Base-by-base conservation (phyloP, 1,284 basidiomycete genomes). In the Chondrostereum purpureum region DNA sequence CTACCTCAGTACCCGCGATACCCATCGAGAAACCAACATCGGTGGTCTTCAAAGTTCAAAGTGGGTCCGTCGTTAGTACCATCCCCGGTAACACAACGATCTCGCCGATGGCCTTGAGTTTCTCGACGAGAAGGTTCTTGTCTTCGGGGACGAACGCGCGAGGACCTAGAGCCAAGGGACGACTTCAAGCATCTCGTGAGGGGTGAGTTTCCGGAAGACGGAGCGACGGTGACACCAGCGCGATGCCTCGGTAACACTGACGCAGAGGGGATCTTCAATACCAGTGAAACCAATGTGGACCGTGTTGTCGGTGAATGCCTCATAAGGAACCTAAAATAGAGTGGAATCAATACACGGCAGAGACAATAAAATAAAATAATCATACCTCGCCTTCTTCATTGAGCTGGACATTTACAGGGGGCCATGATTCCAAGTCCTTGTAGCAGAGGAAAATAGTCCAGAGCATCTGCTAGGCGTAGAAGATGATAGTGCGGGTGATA, bases 21-120 rank as follows among this genome's bases (percentile, higher is more conserved):
- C 96, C 96, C 96, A 99, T 99, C 12, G 91, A 92, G 68, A 95
- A 96, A 35, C 92, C 92, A 37, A 96, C 91, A 54, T 95, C 75
- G 22, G 92, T 91, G 2, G 90, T 88, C 73, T 96, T 98, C 56
- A 98, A n/a, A n/a, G n/a, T n/a, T n/a, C n/a, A n/a, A 79, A 8
- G 95, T 94, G 31, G 95, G 94, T 0, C 92, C 95, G 59, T 99
- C 95, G 63, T 99, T 99, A 21, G 94, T 97, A 55, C 96, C 95
- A 58, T 99, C 96, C 49, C 96, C 96, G 19, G 96, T 99, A 39
- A 98, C 95, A 57, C 91, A 44, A 98, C 94, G 49, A 95, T 84
- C 64, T 97, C 92, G 12, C 92, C 94, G 50, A 94, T 76, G 20
- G 73, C 70, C 64, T 93, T 92, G 42, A 98, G 77, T 22, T 83